Conservation (phyloP, 2,329 filamentous ascomycete species). For the Cadophora luteo-olivacea region DNA sequence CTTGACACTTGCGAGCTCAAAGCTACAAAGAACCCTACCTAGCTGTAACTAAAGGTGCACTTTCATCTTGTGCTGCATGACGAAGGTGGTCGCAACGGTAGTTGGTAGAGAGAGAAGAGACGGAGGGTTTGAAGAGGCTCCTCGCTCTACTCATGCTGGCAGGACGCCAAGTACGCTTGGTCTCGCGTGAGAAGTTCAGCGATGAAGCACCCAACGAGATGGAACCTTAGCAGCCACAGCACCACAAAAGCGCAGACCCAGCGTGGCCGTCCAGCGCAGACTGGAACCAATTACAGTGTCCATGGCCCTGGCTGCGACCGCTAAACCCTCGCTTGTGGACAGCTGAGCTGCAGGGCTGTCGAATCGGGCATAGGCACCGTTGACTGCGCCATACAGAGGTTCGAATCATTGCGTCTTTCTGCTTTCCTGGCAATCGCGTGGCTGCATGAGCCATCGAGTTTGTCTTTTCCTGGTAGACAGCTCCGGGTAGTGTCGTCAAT, state of each 20-base stretch:
- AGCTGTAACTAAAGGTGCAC: constrained; percentile 35
- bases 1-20: constrained; percentile 36
- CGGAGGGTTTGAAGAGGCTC: constrained; percentile 29
- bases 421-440: constrained; percentile 20
- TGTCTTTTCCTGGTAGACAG: constrained; percentile 15
- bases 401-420: background rate
- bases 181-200: constrained; percentile 31
- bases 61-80: constrained; percentile 30
- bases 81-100: constrained; percentile 26
- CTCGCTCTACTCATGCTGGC: constrained; percentile 18
- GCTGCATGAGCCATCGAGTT: constrained; percentile 17
- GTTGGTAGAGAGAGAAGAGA: background rate
- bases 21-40: constrained; percentile 41
- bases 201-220: background rate
- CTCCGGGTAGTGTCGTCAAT: constrained; percentile 23
- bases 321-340: constrained; percentile 24
- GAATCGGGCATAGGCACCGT: constrained; percentile 10
- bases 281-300: constrained; percentile 20
- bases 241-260: constrained; percentile 14
- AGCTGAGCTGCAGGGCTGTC: constrained; percentile 27
- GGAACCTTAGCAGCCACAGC: background rate
- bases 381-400: constrained; percentile 27
- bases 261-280: constrained; percentile 11
- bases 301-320: background rate
- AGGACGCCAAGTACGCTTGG: constrained; percentile 6